These are phyloP conservation scores for Sordariomycetes sp. DNA, from an alignment of 2,329 filamentous ascomycete species.

Conservation along the genomic window DNA sequence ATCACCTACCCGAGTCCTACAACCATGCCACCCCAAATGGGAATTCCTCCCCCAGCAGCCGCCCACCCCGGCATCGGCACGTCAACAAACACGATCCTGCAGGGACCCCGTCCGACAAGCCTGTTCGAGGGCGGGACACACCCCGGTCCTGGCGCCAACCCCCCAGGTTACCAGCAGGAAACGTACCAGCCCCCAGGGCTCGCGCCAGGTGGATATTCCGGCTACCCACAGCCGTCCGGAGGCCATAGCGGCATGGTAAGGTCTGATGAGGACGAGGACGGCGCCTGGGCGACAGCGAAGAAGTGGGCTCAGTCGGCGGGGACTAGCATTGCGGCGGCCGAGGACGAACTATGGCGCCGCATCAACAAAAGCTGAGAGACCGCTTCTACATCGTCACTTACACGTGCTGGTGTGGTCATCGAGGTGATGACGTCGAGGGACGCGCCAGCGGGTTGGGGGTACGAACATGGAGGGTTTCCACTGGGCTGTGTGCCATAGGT, in stretches of 20 bases:
- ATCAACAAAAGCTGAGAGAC: slow-evolving; percentile 41
- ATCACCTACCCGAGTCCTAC: slow-evolving; percentile 18
- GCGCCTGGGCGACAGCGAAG: slow-evolving; percentile 43
- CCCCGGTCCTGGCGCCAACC: neutral
- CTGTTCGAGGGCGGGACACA: slow-evolving; percentile 10
- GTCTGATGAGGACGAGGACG: slow-evolving; percentile 17
- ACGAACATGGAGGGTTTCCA: neutral
- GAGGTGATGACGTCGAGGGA: neutral
- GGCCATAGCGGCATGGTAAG: too few relatives aligned
- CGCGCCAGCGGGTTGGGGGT: neutral
- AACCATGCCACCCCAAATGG: slow-evolving; percentile 32
- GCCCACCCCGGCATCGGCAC: slow-evolving; percentile 22
- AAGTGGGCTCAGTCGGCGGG: slow-evolving; percentile 44
- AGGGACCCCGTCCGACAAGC: slow-evolving; percentile 6
- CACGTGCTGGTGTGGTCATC: neutral
- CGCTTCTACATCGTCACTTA: neutral
- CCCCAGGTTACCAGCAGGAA: neutral
- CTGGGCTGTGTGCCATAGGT: neutral
- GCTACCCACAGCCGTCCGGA: neutral
- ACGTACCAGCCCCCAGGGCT: neutral
- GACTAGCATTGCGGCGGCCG: slow-evolving; percentile 41
- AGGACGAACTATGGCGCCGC: slow-evolving; percentile 48
- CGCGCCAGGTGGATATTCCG: neutral
- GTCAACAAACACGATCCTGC: slow-evolving; percentile 15
- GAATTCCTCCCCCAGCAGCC: slow-evolving; percentile 29